Conservation (phyloP, 2,329 filamentous ascomycete genomes). For the Aspergillus brunneoviolaceus region DNA sequence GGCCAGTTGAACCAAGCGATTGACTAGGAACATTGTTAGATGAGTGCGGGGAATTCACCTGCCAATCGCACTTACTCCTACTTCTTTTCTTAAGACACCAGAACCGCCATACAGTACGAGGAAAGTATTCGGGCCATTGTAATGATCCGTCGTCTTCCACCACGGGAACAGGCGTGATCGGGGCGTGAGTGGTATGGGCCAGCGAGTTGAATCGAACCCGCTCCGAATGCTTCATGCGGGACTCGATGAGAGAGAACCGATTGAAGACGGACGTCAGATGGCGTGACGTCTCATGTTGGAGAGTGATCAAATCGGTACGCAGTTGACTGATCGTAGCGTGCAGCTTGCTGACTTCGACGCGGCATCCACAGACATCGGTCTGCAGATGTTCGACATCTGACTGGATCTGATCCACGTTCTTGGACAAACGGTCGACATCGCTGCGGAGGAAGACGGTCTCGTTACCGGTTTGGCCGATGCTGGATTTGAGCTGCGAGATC, state of each 20-base stretch:
- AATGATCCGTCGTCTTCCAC: conserved; percentile 37
- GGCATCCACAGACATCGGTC: conserved; percentile 34
- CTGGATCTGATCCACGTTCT: conserved; percentile 39
- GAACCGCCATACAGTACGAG: conserved; percentile 42
- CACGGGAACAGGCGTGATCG: conserved; percentile 38
- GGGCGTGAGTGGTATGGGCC: conserved; percentile 38
- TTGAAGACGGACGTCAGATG: conserved; percentile 30
- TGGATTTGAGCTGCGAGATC: conserved; percentile 36
- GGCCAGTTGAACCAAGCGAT: conserved; percentile 40
- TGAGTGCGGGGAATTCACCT: not conserved
- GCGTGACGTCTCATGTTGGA: conserved; percentile 35
- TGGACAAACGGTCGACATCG: conserved; percentile 39
- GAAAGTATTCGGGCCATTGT: conserved; percentile 40
- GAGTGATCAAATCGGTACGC: conserved; percentile 36
- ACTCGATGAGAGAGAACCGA: conserved; percentile 33
- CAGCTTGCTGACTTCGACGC: conserved; percentile 39
- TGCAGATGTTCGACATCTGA: conserved; percentile 35
- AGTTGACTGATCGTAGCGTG: conserved; percentile 37
- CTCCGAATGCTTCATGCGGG: conserved; percentile 37
- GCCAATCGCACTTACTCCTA: conserved; percentile 32
- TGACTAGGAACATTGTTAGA: conserved; percentile 28
- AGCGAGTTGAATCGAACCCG: conserved; percentile 43
- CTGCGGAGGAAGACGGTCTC: conserved; percentile 38
- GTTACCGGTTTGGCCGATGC: conserved; percentile 31
- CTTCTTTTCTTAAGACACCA: conserved; percentile 45